A percentile compares a stretch with the other conserved stretches of the same genome.
Evolutionary conservation across 371 early-diverging fungal species (phyloP).

Genomic region (Thermomucor indicae-seudaticae): DNA sequence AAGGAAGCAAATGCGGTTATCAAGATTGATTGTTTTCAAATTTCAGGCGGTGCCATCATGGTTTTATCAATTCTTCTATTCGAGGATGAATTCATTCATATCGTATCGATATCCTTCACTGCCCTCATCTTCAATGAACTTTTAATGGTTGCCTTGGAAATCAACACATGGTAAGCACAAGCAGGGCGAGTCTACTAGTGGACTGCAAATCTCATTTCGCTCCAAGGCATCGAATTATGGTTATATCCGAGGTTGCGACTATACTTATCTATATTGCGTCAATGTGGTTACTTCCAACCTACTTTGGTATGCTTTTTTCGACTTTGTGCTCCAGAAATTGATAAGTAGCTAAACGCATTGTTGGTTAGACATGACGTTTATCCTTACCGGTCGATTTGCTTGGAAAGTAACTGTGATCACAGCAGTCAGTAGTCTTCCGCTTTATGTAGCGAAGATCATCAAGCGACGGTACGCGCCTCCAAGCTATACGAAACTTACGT

Average conservation of each 20-base stretch:
- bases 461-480: slow-evolving; percentile 75
- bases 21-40: not conserved
- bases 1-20: not conserved
- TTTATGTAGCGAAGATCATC: slow-evolving; percentile 72
- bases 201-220: not conserved
- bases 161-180: slow-evolving; percentile 73
- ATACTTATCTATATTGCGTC: slow-evolving; percentile 81
- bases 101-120: slow-evolving; percentile 97
- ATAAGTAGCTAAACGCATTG: not conserved
- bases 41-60: slow-evolving; percentile 91
- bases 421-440: slow-evolving; percentile 80
- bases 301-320: slow-evolving; percentile 72
- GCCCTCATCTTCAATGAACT: slow-evolving; percentile 97
- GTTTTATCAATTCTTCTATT: slow-evolving; percentile 90
- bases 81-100: slow-evolving; percentile 93
- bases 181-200: not conserved
- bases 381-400: slow-evolving; percentile 75
- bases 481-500: slow-evolving; percentile 64
- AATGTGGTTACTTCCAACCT: slow-evolving; percentile 83
- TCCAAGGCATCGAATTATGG: slow-evolving; percentile 79
- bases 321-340: not conserved
- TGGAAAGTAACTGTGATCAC: slow-evolving; percentile 93
- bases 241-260: slow-evolving; percentile 79
- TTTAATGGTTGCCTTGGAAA: slow-evolving; percentile 96
- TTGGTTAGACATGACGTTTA: slow-evolving; percentile 74